A percentile compares a stretch with the other conserved stretches of the same genome.
Conservation (phyloP, 805 yeast species). For the Debaryomyces tyrocola region DNA sequence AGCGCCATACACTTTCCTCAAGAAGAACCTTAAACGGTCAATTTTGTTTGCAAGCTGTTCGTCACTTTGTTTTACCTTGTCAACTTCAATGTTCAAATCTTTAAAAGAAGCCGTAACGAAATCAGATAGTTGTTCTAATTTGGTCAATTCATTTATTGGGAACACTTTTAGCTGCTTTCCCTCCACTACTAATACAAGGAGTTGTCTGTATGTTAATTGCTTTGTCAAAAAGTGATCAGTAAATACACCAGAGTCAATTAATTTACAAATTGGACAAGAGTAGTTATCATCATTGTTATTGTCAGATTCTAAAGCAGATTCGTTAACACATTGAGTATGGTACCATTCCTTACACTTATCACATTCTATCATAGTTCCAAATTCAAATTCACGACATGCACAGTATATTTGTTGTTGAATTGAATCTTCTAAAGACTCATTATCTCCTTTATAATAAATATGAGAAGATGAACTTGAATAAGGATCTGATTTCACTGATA, state of each 20-base stretch:
- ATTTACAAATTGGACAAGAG: conserved; percentile 31
- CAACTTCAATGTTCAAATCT: conserved; percentile 6
- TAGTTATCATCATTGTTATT: conserved; percentile 19
- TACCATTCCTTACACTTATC: conserved; percentile 73
- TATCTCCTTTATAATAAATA: conserved; percentile 7
- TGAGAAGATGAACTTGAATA: conserved; percentile 28
- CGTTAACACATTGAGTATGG: conserved; percentile 58
- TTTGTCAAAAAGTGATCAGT: conserved; percentile 13
- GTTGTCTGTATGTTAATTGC: conserved; percentile 13
- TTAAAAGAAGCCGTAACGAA: not conserved
- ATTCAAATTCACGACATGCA: conserved; percentile 61
- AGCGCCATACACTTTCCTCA: conserved; percentile 33
- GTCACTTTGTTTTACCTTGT: conserved; percentile 11
- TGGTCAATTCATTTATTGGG: conserved; percentile 21
- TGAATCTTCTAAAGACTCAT: conserved; percentile 11
- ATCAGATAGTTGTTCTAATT: conserved; percentile 17
- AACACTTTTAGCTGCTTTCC: conserved; percentile 16
- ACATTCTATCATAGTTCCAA: conserved; percentile 67
- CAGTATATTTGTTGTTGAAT: conserved; percentile 34
- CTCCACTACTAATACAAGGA: conserved; percentile 10
- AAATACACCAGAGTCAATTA: conserved; percentile 16
- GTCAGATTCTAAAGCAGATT: conserved; percentile 3
- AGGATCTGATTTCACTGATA: conserved; percentile 25
- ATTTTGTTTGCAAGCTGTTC: conserved; percentile 11
- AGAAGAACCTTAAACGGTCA: conserved; percentile 21